Conservation (phyloP, 768 basidiomycete genomes). For the Tylopilus rubrobrunneus region DNA sequence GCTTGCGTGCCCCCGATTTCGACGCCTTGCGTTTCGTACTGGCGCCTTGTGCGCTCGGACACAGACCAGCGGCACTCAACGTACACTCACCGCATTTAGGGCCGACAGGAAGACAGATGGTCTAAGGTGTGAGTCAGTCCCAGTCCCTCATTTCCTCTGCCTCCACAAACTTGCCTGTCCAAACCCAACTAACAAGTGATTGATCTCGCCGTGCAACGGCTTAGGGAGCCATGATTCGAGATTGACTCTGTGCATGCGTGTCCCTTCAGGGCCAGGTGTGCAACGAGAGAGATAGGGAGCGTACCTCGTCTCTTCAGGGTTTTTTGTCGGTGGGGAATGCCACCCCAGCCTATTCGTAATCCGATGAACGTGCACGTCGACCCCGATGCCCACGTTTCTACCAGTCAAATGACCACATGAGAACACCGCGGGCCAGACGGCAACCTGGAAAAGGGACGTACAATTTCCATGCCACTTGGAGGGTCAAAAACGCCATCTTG, state of each 20-base stretch:
- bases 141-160: neutral
- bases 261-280: neutral
- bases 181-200: conserved; percentile 78
- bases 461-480: conserved; percentile 85
- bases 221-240: conserved; percentile 81
- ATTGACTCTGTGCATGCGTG: conserved; percentile 47
- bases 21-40: conserved; percentile 11
- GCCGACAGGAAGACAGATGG: conserved; percentile 60
- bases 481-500: conserved; percentile 81
- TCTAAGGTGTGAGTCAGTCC: conserved; percentile 34
- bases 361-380: conserved; percentile 93
- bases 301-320: conserved; percentile 84
- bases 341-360: conserved; percentile 93
- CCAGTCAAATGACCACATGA: neutral
- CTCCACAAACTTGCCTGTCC: conserved; percentile 58
- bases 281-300: neutral
- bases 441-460: conserved; percentile 32
- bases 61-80: conserved; percentile 51
- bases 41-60: conserved; percentile 56
- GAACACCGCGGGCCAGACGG: neutral
- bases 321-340: conserved; percentile 83
- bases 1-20: conserved; percentile 9
- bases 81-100: conserved; percentile 66
- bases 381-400: conserved; percentile 88
- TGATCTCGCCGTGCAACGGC: conserved; percentile 70